Evolutionary conservation across 768 basidiomycete genomes (phyloP).

Genomic region (Lactarius sanguifluus): DNA sequence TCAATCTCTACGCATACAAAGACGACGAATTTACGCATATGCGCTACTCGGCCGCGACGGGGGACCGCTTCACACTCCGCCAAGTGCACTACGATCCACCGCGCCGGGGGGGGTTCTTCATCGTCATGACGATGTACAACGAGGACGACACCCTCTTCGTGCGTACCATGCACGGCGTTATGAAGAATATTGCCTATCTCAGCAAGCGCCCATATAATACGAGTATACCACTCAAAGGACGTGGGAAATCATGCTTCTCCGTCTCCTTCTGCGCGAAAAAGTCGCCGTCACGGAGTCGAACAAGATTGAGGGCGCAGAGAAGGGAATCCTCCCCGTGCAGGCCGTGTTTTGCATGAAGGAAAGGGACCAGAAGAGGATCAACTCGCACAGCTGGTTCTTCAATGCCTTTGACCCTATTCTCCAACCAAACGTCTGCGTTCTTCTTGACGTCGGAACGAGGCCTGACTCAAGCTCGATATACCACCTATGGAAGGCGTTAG

Average conservation of each 20-base stretch:
- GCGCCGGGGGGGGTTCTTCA: conserved; percentile 76
- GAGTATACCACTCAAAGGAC: conserved; percentile 85
- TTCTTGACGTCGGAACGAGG: conserved; percentile 85
- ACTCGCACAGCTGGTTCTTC: conserved; percentile 94
- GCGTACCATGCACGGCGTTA: conserved; percentile 79
- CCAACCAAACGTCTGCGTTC: conserved; percentile 87
- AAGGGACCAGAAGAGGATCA: conserved; percentile 95
- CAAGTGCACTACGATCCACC: conserved; percentile 92
- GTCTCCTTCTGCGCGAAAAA: conserved; percentile 33
- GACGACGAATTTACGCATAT: conserved; percentile 93
- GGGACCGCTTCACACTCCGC: conserved; percentile 90
- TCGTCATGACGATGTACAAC: conserved; percentile 89
- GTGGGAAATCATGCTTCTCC: conserved; percentile 30
- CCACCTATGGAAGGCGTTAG: conserved; percentile 81
- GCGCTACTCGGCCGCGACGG: conserved; percentile 94
- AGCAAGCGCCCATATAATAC: conserved; percentile 91
- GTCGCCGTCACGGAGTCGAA: conserved; percentile 80
- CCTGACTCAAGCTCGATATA: conserved; percentile 88
- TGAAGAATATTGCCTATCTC: conserved; percentile 89
- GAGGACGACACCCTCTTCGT: conserved; percentile 61
- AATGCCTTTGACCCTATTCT: conserved; percentile 86
- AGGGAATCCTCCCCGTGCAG: conserved; percentile 84
- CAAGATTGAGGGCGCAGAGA: conserved; percentile 78
- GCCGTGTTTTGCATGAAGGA: conserved; percentile 91
- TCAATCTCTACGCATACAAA: conserved; percentile 74